Conservation (phyloP, 306 rosid species). For the Erythrophleum fordii region DNA sequence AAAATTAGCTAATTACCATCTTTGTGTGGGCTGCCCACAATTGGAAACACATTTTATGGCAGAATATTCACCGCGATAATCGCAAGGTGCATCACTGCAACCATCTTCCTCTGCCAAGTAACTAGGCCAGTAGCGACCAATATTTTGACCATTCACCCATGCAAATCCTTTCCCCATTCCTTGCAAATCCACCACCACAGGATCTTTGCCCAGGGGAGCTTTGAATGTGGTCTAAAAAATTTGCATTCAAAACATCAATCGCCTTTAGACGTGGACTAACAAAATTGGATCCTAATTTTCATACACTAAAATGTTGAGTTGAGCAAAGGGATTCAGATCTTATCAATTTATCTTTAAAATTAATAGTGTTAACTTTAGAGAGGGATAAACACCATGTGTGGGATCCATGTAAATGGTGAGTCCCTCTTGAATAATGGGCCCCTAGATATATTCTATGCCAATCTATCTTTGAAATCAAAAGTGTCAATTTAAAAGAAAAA, state of each 20-base stretch:
- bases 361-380: neutral
- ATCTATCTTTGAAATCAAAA: no score
- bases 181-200: slow-evolving; percentile 44
- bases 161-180: slow-evolving; percentile 51
- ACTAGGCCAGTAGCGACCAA: slow-evolving; percentile 54
- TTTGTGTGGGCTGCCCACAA: slow-evolving; percentile 42
- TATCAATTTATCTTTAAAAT: no score
- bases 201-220: slow-evolving; percentile 40
- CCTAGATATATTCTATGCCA: no score
- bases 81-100: slow-evolving; percentile 28
- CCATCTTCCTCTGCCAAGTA: slow-evolving; percentile 23
- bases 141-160: slow-evolving; percentile 53
- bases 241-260: neutral
- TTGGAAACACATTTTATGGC: slow-evolving; percentile 20
- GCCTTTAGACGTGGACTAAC: no score
- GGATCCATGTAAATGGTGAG: neutral
- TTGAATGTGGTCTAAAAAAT: slow-evolving; percentile 34
- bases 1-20: slow-evolving; percentile 33
- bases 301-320: no score
- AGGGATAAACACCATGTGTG: no score
- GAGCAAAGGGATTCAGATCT: no score
- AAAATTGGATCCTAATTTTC: no score
- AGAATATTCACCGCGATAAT: slow-evolving; percentile 38
- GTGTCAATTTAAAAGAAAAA: no score
- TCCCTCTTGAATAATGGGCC: no score